Percentiles rank a stretch among this genome's conserved stretches.
Evolutionary conservation across 495 filamentous ascomycete genomes (phyloP).

Genomic region (Penicillium silybi): DNA sequence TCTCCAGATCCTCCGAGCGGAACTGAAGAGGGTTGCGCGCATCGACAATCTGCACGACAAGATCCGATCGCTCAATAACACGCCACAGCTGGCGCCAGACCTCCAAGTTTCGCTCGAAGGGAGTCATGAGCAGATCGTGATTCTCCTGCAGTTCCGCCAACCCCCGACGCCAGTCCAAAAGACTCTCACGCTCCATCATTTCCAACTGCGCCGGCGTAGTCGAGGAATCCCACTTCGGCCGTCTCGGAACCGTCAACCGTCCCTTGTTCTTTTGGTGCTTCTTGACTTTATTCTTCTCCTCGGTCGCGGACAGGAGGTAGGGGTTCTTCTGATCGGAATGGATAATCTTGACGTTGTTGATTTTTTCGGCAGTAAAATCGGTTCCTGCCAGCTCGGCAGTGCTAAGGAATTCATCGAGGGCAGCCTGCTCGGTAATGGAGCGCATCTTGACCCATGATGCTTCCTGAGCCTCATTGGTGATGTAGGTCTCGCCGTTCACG

Average conservation of each 20-base stretch:
- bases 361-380: constrained; percentile 98
- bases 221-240: constrained; percentile 79
- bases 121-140: constrained; percentile 93
- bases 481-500: constrained; percentile 43
- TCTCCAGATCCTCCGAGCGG: constrained; percentile 87
- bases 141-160: constrained; percentile 90
- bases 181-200: constrained; percentile 68
- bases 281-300: constrained; percentile 69
- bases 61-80: constrained; percentile 93
- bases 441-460: constrained; percentile 77
- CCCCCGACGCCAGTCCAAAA: constrained; percentile 86
- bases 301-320: constrained; percentile 82
- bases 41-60: constrained; percentile 98
- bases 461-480: constrained; percentile 47
- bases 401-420: constrained; percentile 79
- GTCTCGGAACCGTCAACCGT: constrained; percentile 81
- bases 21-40: constrained; percentile 93
- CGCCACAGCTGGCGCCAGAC: constrained; percentile 99
- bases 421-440: constrained; percentile 94
- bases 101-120: constrained; percentile 96
- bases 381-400: constrained; percentile 95
- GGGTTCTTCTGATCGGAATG: constrained; percentile 93
- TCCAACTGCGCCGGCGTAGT: constrained; percentile 85
- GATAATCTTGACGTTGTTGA: constrained; percentile 98
- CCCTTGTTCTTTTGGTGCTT: constrained; percentile 78